Conservation (phyloP, 306 rosid species). For the Luffa aegyptiaca region DNA sequence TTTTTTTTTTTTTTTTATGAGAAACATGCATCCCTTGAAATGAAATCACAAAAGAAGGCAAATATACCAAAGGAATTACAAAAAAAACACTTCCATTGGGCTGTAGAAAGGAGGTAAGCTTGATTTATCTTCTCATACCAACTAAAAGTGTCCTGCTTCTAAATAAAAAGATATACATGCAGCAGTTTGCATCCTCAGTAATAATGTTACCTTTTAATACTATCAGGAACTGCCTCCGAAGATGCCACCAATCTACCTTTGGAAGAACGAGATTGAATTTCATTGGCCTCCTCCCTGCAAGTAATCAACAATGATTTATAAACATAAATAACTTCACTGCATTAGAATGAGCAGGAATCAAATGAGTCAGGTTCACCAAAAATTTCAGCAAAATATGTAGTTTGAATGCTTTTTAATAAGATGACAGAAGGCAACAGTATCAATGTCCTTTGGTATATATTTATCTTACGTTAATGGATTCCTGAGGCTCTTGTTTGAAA, state of each 20-base stretch:
- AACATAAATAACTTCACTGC: neutral
- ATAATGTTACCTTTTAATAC: constrained; percentile 46
- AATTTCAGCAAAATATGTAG: neutral
- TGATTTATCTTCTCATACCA: neutral
- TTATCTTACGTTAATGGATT: neutral
- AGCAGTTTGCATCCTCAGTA: neutral
- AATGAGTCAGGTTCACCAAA: neutral
- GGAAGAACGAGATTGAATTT: constrained; percentile 26
- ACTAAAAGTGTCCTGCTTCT: neutral
- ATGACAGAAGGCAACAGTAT: neutral
- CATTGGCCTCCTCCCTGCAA: constrained; percentile 67
- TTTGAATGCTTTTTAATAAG: neutral
- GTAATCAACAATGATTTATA: neutral
- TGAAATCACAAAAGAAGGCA: too few relatives aligned
- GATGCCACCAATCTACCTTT: constrained; percentile 17
- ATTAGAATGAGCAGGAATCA: neutral
- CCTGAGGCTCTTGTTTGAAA: neutral
- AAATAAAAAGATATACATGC: neutral
- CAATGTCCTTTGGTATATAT: neutral
- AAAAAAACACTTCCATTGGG: too few relatives aligned
- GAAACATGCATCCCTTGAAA: too few relatives aligned
- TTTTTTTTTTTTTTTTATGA: neutral
- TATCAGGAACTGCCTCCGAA: constrained; percentile 28
- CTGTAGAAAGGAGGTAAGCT: too few relatives aligned
- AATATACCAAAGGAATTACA: too few relatives aligned